Base-by-base conservation (phyloP, 1,139 yeast genomes). In the Candida dubliniensis region DNA sequence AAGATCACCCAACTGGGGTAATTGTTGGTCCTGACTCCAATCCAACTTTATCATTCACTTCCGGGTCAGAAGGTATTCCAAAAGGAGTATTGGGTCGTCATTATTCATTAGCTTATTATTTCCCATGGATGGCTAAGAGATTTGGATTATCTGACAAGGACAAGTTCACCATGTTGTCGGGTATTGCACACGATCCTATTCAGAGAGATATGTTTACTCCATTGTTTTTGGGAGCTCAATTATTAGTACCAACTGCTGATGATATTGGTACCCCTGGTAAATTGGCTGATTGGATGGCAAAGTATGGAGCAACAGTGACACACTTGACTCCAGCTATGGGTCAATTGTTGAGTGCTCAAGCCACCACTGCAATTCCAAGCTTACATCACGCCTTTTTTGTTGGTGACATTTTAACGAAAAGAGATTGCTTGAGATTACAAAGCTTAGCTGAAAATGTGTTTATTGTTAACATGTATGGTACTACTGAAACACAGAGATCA, bases 271-370 rank as follows among this genome's bases (percentile, higher is more conserved):
- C 99, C 4, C 99, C 99, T 6, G 99, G 99, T 34, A 84, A 85
- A 60, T 74, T 93, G 45, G 99, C 99, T 5, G 95, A 88, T 56
- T 93, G 99, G 99, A 90, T 95, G 96, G 82, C 86, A 32, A 82
- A 77, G 49, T 81, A 90, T 57, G 88, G 87, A 18, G 97, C 98
- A 26, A 85, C 97, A 2, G 97, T 93, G 1, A 93, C 99, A 1
- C 99, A 93, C 64, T 77, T 93, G 66, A 93, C 99, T 0, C 99
- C 99, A 7, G 99, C 99, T 3, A 93, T 95, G 99, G 99, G 99
- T 50, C 99, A 93, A 67, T 74, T 93, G 49, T 76, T 95, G 57
- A 86, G 96, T 52, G 97, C 99, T 2, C 97, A 93, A 67, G 99
- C 99, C 23, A 75, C 87, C n/a, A 84, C 95, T 5, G 84, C 87